Percentiles rank a stretch among this genome's conserved stretches.
Evolutionary conservation across 495 filamentous ascomycete species (phyloP).

Genomic region (Mytilinidion resinicola): DNA sequence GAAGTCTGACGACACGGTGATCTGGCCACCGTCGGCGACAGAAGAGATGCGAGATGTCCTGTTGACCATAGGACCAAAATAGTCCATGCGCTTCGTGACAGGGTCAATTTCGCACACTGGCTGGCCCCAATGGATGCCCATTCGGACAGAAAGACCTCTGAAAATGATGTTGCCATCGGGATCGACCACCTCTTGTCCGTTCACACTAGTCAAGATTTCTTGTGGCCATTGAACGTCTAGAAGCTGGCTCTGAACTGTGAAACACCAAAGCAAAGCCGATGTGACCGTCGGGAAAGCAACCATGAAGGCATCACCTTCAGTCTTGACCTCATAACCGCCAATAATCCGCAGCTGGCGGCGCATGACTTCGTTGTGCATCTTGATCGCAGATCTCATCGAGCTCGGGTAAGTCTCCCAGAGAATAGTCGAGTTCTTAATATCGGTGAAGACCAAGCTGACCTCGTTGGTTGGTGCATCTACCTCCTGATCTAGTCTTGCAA

Average conservation of each 20-base stretch:
- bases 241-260: conserved; percentile 82
- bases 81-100: conserved; percentile 96
- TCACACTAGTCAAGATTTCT: conserved; percentile 81
- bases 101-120: conserved; percentile 94
- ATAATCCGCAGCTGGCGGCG: conserved; percentile 87
- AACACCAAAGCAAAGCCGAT: conserved; percentile 88
- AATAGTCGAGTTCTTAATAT: conserved; percentile 97
- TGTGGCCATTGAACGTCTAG: conserved; percentile 87
- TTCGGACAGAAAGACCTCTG: conserved; percentile 85
- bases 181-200: conserved; percentile 75
- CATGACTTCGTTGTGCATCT: conserved; percentile 92
- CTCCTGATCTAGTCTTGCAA: conserved; percentile 77
- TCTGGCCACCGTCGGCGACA: conserved; percentile 95
- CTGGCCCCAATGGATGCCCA: conserved; percentile 93
- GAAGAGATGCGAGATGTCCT: conserved; percentile 86
- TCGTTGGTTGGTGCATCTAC: conserved; percentile 86
- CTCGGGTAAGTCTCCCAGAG: conserved; percentile 95
- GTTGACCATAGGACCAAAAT: conserved; percentile 99
- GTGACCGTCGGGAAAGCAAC: conserved; percentile 95
- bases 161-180: conserved; percentile 86
- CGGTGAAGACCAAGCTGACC: conserved; percentile 91
- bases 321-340: conserved; percentile 98
- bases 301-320: conserved; percentile 99
- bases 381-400: conserved; percentile 92
- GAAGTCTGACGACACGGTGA: conserved; percentile 93